phyloP scores from a whole-genome alignment of 805 yeast genomes.

The Brettanomyces bruxellensis region DNA sequence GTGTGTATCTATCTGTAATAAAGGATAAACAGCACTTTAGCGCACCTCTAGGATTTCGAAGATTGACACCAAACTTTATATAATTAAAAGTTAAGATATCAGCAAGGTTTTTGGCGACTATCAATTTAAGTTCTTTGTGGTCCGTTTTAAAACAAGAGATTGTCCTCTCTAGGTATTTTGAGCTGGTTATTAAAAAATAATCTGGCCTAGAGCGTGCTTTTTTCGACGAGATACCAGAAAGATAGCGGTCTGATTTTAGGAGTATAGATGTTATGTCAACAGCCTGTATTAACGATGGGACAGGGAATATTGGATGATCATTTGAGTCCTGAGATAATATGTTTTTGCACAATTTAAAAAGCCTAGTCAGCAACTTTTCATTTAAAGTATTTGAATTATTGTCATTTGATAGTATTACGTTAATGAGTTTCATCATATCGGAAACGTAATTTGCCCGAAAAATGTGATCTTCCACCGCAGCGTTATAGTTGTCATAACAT shows the following conservation, averaged over 20 bases:
- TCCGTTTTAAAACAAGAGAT: slow-evolving; percentile 20
- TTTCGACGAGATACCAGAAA: slow-evolving; percentile 15
- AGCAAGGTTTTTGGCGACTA: slow-evolving; percentile 22
- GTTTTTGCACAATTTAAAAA: slow-evolving; percentile 21
- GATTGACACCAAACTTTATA: slow-evolving; percentile 21
- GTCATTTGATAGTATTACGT: slow-evolving; percentile 21
- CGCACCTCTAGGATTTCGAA: slow-evolving; percentile 15
- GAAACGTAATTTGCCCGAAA: slow-evolving; percentile 26
- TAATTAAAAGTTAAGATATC: slow-evolving; percentile 25
- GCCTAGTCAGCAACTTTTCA: slow-evolving; percentile 22
- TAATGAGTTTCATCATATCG: slow-evolving; percentile 21
- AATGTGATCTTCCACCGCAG: slow-evolving; percentile 20
- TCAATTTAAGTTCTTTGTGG: slow-evolving; percentile 20
- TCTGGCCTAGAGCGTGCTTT: slow-evolving; percentile 13
- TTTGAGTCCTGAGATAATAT: slow-evolving; percentile 13
- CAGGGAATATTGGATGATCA: slow-evolving; percentile 20
- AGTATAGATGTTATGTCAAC: slow-evolving; percentile 20
- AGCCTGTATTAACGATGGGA: slow-evolving; percentile 21
- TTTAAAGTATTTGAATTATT: slow-evolving; percentile 20
- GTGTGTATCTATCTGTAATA: background rate
- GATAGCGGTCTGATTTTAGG: slow-evolving; percentile 24
- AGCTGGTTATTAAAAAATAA: slow-evolving; percentile 16
- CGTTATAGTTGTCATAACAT: slow-evolving; percentile 25
- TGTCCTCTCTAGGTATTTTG: slow-evolving; percentile 10
- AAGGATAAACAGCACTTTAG: slow-evolving; percentile 16